Conservation (phyloP, 345 rosid species). For the Ceriops zippeliana region DNA sequence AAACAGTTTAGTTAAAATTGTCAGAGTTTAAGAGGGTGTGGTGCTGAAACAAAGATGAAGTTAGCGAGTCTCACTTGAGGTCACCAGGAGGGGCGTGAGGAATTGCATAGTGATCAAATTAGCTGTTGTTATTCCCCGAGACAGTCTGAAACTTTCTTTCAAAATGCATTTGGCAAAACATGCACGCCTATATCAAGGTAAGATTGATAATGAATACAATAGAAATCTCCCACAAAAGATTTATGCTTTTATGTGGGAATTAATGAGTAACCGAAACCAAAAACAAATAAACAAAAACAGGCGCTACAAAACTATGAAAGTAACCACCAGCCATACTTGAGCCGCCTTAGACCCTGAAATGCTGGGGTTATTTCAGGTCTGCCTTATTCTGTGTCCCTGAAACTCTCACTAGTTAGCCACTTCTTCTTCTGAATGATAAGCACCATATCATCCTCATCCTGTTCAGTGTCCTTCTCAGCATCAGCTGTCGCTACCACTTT, state of each 20-base stretch:
- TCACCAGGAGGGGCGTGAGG: too few species aligned
- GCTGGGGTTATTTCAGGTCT: not conserved
- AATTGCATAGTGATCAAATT: too few species aligned
- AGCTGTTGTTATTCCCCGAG: too few species aligned
- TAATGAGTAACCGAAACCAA: not conserved
- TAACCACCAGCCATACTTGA: not conserved
- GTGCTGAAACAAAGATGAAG: too few species aligned
- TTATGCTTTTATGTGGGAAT: not conserved
- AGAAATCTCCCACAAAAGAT: not conserved
- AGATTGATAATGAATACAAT: not conserved
- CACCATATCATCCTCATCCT: constrained; percentile 46
- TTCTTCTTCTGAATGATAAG: constrained; percentile 64
- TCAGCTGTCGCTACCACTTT: constrained; percentile 50
- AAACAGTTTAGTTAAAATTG: too few species aligned
- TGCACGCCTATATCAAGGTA: too few species aligned
- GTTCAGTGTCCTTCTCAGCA: constrained; percentile 42
- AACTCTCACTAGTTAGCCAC: constrained; percentile 81
- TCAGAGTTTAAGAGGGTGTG: too few species aligned
- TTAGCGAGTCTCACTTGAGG: too few species aligned
- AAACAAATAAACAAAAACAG: not conserved
- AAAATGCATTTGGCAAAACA: too few species aligned
- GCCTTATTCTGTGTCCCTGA: constrained; percentile 55
- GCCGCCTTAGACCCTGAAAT: not conserved
- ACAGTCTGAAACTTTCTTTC: too few species aligned
- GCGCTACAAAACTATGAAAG: not conserved